Conservation (phyloP, 2,329 filamentous ascomycete species). For the Monosporascus sp. region DNA sequence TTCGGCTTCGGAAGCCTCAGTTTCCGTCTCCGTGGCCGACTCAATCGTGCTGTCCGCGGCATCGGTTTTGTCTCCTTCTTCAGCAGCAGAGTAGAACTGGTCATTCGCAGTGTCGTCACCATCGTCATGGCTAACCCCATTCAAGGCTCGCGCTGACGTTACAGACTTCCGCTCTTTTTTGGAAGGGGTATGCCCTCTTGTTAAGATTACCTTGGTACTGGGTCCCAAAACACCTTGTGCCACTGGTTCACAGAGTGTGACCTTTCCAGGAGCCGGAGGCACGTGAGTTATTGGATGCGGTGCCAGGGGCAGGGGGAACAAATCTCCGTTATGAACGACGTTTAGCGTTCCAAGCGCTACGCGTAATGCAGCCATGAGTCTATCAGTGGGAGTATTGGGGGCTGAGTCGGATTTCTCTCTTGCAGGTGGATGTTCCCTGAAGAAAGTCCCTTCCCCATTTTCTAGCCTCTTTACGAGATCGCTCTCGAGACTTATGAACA, state of each 20-base stretch:
- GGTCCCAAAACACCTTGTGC: slow-evolving; percentile 76
- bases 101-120: slow-evolving; percentile 84
- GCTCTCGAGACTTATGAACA: slow-evolving; percentile 81
- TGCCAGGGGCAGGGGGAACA: slow-evolving; percentile 70
- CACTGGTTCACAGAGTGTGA: slow-evolving; percentile 91
- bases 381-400: slow-evolving; percentile 42
- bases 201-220: slow-evolving; percentile 77
- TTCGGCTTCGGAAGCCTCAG: slow-evolving; percentile 57
- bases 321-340: slow-evolving; percentile 78
- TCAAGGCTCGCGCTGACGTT: slow-evolving; percentile 46
- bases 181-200: slow-evolving; percentile 53
- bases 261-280: slow-evolving; percentile 76
- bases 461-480: slow-evolving; percentile 75
- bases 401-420: slow-evolving; percentile 25
- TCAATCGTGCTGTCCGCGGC: slow-evolving; percentile 54
- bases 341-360: slow-evolving; percentile 66
- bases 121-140: slow-evolving; percentile 56
- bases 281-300: slow-evolving; percentile 84
- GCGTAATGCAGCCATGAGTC: slow-evolving; percentile 62
- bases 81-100: slow-evolving; percentile 86
- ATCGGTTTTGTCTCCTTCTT: slow-evolving; percentile 63
- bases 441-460: slow-evolving; percentile 78
- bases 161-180: slow-evolving; percentile 46
- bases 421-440: slow-evolving; percentile 50
- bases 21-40: slow-evolving; percentile 54